Evolutionary conservation across 345 rosid species (phyloP).

Genomic region (Citrus glauca): DNA sequence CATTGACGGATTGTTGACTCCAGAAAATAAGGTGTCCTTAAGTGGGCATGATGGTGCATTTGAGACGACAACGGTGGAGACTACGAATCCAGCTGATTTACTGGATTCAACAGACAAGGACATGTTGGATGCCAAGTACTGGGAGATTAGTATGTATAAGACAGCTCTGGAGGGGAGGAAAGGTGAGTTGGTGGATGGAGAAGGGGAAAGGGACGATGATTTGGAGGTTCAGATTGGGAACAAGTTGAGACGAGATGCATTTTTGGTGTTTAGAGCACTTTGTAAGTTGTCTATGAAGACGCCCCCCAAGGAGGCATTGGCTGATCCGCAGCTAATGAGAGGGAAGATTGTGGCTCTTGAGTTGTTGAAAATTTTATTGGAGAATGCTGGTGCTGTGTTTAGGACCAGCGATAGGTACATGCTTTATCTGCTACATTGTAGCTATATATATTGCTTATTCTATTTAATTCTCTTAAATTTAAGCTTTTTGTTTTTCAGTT

Average conservation of each 20-base stretch:
- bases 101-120: conserved; percentile 80
- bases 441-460: neutral
- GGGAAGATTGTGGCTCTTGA: conserved; percentile 98
- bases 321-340: conserved; percentile 92
- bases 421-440: neutral
- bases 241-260: conserved; percentile 96
- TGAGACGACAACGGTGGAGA: conserved; percentile 58
- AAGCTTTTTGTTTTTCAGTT: neutral
- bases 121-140: conserved; percentile 98
- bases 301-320: conserved; percentile 86
- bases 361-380: conserved; percentile 90
- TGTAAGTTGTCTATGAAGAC: conserved; percentile 99
- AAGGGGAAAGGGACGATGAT: conserved; percentile 86
- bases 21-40: conserved; percentile 42
- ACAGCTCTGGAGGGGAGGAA: conserved; percentile 97
- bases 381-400: conserved; percentile 99
- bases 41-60: conserved; percentile 64
- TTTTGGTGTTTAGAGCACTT: conserved; percentile 98
- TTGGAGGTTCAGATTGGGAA: conserved; percentile 98
- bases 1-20: conserved; percentile 50
- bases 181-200: conserved; percentile 94
- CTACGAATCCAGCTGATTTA: conserved; percentile 60
- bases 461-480: neutral
- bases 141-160: conserved; percentile 99
- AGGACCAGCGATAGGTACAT: conserved; percentile 94